Conservation (phyloP, 352 stramenopile genomes). For the Phytophthora quininea region DNA sequence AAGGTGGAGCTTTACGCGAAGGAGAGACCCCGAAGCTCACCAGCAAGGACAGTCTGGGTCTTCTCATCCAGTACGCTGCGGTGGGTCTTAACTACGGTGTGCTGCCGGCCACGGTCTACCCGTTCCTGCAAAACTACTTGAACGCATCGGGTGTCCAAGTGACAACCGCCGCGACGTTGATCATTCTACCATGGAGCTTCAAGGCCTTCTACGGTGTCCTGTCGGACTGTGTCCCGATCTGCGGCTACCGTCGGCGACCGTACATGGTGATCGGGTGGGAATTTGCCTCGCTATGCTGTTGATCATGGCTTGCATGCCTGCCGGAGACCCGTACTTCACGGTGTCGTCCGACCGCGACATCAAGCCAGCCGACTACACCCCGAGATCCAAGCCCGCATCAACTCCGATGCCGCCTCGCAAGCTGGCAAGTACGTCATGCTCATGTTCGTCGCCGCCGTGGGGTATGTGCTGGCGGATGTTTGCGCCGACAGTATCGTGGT, state of each 20-base stretch:
- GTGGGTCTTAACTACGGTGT: constrained; percentile 36
- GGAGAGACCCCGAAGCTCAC: constrained; percentile 27
- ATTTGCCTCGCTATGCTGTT: constrained; percentile 26
- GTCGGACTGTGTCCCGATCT: constrained; percentile 71
- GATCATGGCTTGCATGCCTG: constrained; percentile 21
- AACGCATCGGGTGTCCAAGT: constrained; percentile 22
- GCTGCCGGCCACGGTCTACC: constrained; percentile 37
- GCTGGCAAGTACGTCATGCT: constrained; percentile 37
- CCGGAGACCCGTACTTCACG: constrained; percentile 39
- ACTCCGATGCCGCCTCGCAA: constrained; percentile 8
- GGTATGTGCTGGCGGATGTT: constrained; percentile 58
- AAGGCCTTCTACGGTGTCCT: constrained; percentile 46
- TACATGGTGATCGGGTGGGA: constrained; percentile 41
- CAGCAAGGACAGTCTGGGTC: constrained; percentile 36
- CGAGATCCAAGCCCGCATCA: constrained; percentile 18
- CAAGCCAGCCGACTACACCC: constrained; percentile 8
- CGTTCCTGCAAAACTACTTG: constrained; percentile 47
- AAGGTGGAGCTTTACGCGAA: constrained; percentile 32
- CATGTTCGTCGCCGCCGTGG: constrained; percentile 49
- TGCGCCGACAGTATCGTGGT: constrained; percentile 47
- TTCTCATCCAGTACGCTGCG: constrained; percentile 44
- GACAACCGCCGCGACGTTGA: constrained; percentile 34
- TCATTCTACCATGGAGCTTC: constrained; percentile 64
- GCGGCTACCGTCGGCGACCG: constrained; percentile 7
- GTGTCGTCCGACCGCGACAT: constrained; percentile 14